Base-by-base conservation (phyloP, 805 yeast species). In the Hanseniaspora nectarophila region DNA sequence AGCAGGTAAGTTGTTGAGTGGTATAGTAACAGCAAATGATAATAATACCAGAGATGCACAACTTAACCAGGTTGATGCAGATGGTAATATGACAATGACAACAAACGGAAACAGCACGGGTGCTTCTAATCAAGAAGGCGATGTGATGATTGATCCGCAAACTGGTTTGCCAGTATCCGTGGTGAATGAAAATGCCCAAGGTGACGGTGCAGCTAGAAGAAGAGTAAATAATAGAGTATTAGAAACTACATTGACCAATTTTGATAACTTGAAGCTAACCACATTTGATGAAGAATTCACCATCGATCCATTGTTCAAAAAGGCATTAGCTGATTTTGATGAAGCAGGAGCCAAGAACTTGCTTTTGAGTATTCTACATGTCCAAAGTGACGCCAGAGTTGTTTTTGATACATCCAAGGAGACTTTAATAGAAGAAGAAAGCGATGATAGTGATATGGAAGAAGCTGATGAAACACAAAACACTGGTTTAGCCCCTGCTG, bases 261-360 rank as follows among this genome's bases (percentile, higher is more conserved):
- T 81, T 62, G 76, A 73, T 3, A 58, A 70, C 2, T 67, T 82
- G 10, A 69, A 67, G 55, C 63, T 79, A 58, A 78, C 76, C 58
- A 74, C 77, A 54, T 64, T 80, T 45, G 87, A 81, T 46, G 77
- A 77, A 61, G 87, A 81, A 59, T 64, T 80, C 21, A 73, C 73
- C 33, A 79, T 82, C 34, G 90, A 84, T 64, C 90, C 90, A 0
- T 68, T 84, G 28, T 84, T 84, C 64, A 82, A 81, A 58, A 81
- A 80, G 60, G 82, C 86, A 0, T 67, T 83, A 46, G 78, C 87
- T 0, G 89, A 82, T 49, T 83, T 83, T 58, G 92, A 84, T 62
- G 90, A 83, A 67, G 89, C 89, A 37, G 90, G 92, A 2, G 81
- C 90, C 7, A 83, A 81, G 60, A 77, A 85, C 54, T 67, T 84